phyloP scores from a whole-genome alignment of 768 basidiomycete genomes.

The Boletellus emodensis region DNA sequence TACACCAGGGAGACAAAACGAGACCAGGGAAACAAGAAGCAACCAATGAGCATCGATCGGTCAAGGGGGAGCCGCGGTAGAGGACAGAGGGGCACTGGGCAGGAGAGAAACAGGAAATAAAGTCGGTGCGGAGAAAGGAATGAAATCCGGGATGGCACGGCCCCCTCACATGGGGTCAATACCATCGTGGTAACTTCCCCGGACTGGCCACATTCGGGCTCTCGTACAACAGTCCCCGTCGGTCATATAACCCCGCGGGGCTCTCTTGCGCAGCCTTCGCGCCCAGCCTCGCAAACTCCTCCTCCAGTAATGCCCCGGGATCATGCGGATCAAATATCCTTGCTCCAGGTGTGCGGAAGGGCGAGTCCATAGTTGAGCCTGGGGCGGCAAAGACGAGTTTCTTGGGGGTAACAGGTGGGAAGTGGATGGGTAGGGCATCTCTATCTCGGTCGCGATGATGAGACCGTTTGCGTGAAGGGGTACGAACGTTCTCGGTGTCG shows the following conservation, averaged over 20 bases:
- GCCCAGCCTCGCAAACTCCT: slow-evolving; percentile 60
- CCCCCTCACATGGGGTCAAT: slow-evolving; percentile 28
- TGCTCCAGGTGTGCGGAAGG: slow-evolving; percentile 48
- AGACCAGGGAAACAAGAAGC: slow-evolving; percentile 3
- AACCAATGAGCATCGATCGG: slow-evolving; percentile 1
- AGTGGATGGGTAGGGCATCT: slow-evolving; percentile 15
- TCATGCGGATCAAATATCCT: slow-evolving; percentile 69
- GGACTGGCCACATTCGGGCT: slow-evolving; percentile 66
- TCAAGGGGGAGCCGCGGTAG: neutral
- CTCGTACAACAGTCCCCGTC: slow-evolving; percentile 59
- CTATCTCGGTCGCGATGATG: slow-evolving; percentile 27
- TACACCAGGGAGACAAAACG: slow-evolving; percentile 12
- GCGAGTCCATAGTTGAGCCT: slow-evolving; percentile 32
- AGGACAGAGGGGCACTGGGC: neutral
- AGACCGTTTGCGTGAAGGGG: slow-evolving; percentile 44
- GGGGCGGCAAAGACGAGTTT: slow-evolving; percentile 35
- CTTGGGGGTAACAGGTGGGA: slow-evolving; percentile 43
- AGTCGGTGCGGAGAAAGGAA: neutral
- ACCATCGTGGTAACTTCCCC: slow-evolving; percentile 50
- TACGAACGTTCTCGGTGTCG: slow-evolving; percentile 38
- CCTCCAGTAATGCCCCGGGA: slow-evolving; percentile 62
- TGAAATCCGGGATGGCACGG: neutral
- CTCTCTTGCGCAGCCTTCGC: slow-evolving; percentile 48
- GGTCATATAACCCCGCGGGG: slow-evolving; percentile 65
- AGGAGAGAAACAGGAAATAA: neutral